Evolutionary conservation across 2,329 filamentous ascomycete species (phyloP).

Genomic region (Colletotrichum cuscutae): DNA sequence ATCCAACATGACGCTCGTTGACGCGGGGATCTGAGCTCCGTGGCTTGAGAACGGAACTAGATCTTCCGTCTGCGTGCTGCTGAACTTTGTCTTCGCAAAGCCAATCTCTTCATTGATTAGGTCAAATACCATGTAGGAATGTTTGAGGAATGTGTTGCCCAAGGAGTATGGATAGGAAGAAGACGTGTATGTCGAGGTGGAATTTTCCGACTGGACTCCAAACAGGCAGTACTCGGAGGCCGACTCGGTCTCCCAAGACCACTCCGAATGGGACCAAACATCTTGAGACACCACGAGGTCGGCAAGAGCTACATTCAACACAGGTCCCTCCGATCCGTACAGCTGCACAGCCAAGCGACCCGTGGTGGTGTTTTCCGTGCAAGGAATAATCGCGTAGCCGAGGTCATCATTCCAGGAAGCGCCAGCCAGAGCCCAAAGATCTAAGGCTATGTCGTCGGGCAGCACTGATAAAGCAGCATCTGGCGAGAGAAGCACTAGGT

Average conservation of each 20-base stretch:
- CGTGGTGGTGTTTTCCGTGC: constrained; percentile 36
- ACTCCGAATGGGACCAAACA: not conserved
- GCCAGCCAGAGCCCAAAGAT: constrained; percentile 42
- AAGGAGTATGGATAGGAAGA: constrained; percentile 35
- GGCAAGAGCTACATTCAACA: constrained; percentile 38
- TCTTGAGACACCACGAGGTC: constrained; percentile 43
- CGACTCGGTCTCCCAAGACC: not conserved
- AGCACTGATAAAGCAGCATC: constrained; percentile 28
- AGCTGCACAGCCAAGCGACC: constrained; percentile 42
- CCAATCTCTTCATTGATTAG: constrained; percentile 44
- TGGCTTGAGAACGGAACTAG: constrained; percentile 42
- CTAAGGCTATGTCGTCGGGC: constrained; percentile 38
- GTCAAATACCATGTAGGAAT: constrained; percentile 47
- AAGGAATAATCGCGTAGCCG: constrained; percentile 38
- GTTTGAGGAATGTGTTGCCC: constrained; percentile 41
- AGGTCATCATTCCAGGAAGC: constrained; percentile 37
- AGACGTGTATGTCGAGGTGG: constrained; percentile 1
- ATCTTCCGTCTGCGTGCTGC: constrained; percentile 32
- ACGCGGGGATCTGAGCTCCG: constrained; percentile 40
- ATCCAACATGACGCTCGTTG: constrained; percentile 24
- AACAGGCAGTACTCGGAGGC: constrained; percentile 40
- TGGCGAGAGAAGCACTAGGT: constrained; percentile 3
- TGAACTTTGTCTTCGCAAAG: constrained; percentile 42
- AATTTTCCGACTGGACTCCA: constrained; percentile 42
- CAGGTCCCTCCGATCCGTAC: constrained; percentile 40